Evolutionary conservation across 2,329 filamentous ascomycete species (phyloP), one percentile per base, ranked within the genome.

Genomic region (Daldinia sp.): DNA sequence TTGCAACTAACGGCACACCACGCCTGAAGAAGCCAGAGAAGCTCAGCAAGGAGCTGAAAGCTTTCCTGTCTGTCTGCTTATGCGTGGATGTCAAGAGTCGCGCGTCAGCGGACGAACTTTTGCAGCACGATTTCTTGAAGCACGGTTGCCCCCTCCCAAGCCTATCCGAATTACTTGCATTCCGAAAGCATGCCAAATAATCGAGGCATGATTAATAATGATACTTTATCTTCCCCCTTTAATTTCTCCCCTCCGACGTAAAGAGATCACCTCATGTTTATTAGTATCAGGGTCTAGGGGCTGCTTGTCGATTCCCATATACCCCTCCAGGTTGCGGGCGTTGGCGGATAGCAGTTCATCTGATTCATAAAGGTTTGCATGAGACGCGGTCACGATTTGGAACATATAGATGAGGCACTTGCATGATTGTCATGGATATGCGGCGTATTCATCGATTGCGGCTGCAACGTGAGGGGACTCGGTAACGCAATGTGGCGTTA

Each of bases 11-110:
- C 80, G 95, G 95, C 69, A 98, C 95, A 2, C 95, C 95, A 19
- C 89, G 93, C 60, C 86, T 99, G 67, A 99, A 99, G 90, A 97
- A 97, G 81, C 94, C 95, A 0, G 94, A 99, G 81, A 97, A 96
- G 81, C 86, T 98, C 63, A 96, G 92, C 81, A 97, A 97, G 83
- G 95, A 98, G 80, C 87, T 99, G 70, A 98, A 98, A 83, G 92
- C 92, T 19, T 99, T 99, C 87, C 79, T 99, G 74, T 95, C 92
- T 23, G 94, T 97, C 67, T 99, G 95, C 78, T 84, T 99, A 47
- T 98, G 95, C 73, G 95, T 99, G 47, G 94, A 98, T 73, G 94
- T 99, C 73, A 94, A 94, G 83, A 94, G 91, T 76, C 88, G 95
- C 75, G 95, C 95, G 10, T 97, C 93, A 23, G 93, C 95, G 0